Percentiles rank a stretch among this genome's conserved stretches.
Evolutionary conservation across 257 asterid genomes (phyloP).

Genomic region (Mentha longifolia): DNA sequence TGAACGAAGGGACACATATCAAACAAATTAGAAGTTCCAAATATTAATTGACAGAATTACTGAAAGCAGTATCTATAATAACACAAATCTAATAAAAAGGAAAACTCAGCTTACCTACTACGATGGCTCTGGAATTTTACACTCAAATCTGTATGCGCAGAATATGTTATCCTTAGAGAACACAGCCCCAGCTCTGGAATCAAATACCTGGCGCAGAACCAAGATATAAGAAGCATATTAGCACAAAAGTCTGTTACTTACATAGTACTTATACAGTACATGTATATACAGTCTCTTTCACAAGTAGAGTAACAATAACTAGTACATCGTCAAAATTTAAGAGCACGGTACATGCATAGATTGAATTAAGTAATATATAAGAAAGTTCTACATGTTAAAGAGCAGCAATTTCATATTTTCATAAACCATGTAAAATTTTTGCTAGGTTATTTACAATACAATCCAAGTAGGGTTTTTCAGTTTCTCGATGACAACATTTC

Average conservation of each 20-base stretch:
- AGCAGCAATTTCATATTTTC: background rate
- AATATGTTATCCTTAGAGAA: constrained; percentile 81
- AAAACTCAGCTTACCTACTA: constrained; percentile 52
- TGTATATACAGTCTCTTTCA: background rate
- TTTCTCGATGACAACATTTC: background rate
- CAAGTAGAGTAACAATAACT: constrained; percentile 9
- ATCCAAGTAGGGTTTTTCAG: too few species aligned
- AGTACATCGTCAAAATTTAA: constrained; percentile 15
- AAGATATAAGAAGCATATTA: constrained; percentile 33
- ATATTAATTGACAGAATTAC: background rate
- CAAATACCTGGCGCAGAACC: constrained; percentile 62
- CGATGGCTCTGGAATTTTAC: constrained; percentile 97
- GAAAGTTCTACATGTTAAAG: constrained; percentile 9
- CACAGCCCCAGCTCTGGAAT: constrained; percentile 93
- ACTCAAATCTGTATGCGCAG: constrained; percentile 94
- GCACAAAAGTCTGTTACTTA: background rate
- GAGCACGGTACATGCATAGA: constrained; percentile 16
- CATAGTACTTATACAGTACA: background rate
- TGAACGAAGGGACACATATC: constrained; percentile 1
- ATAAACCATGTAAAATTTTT: too few species aligned
- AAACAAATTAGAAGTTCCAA: background rate
- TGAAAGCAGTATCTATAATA: constrained; percentile 13
- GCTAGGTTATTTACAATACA: too few species aligned
- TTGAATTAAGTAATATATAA: background rate
- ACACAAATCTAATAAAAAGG: background rate